Evolutionary conservation across 805 yeast species (phyloP), one percentile per base, ranked within the genome.

Genomic region (Kuraishia borneana): DNA sequence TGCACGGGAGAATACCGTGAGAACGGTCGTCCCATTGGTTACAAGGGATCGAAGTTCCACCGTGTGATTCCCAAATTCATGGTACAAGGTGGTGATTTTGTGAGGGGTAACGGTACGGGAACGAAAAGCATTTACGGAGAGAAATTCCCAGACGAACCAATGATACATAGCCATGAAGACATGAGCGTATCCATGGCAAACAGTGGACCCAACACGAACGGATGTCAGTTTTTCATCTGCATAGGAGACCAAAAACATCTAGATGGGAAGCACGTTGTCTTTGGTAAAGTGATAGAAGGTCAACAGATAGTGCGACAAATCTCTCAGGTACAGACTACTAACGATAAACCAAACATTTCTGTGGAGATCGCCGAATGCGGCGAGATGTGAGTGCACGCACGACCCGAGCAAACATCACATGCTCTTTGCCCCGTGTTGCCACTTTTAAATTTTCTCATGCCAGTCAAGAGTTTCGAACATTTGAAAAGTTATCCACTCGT

Each of bases 51-150:
- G 23, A 34, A 26, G 20, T 60, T 66, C 37, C 71, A 65, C 39
- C 44, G 70, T 18, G 53, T 65, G 25, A 60, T 67, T 36, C 49
- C 54, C 27, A 68, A 60, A 18, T 66, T 67, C 43, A 48, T 50
- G 58, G 49, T 65, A 30, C 70, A 65, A 41, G 68, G 68, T 3
- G 71, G 71, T n/a, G 71, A 65, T 41, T 66, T 66, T 39, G 46
- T 65, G 19, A 48, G 50, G 4, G 58, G 62, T 5, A 60, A 66
- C 39, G 76, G 76, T 3, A 48, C 55, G 8, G 76, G 76, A 2
- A 46, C 61, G 6, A 46, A 48, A 36, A 44, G 56, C 3, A 67
- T 69, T 6, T 68, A 47, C 39, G 71, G 70, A 3, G 37, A 54
- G 5, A 45, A 48, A 6, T 69, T 69, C 39, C 56, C 53, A 2